A percentile compares a stretch with the other conserved stretches of the same genome.
These are phyloP conservation scores for Monosporascus sp. DNA, from an alignment of 2,329 filamentous ascomycete genomes.

Conservation along the genomic window DNA sequence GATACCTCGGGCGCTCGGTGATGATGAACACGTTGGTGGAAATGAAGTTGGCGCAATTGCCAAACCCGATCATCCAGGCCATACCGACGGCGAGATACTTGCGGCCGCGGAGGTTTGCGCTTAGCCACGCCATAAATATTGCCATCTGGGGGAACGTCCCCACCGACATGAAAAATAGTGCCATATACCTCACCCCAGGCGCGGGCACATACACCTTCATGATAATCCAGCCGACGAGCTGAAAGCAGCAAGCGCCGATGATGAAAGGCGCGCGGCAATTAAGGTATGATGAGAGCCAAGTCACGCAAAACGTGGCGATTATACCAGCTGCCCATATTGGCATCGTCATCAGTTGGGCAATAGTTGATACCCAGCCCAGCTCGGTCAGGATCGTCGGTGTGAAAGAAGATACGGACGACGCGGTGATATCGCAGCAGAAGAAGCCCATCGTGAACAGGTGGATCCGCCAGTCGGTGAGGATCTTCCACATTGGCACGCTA, in stretches of 20 bases:
- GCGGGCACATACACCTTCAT: conserved; percentile 18
- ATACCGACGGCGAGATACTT: conserved; percentile 35
- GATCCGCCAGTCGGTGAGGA: conserved; percentile 24
- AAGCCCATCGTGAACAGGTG: conserved; percentile 24
- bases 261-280: conserved; percentile 21
- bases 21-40: conserved; percentile 36
- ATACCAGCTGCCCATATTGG: conserved; percentile 24
- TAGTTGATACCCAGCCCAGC: conserved; percentile 17
- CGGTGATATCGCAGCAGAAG: conserved; percentile 26
- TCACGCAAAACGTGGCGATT: conserved; percentile 16
- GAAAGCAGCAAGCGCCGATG: conserved; percentile 15
- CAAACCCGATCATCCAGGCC: conserved; percentile 35
- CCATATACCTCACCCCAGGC: conserved; percentile 21
- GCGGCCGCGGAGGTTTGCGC: conserved; percentile 35
- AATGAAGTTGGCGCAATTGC: conserved; percentile 40
- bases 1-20: conserved; percentile 30
- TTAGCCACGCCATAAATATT: conserved; percentile 29
- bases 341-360: conserved; percentile 24
- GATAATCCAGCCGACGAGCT: conserved; percentile 24
- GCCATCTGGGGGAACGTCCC: conserved; percentile 26
- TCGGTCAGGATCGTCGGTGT: conserved; percentile 22
- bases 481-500: conserved; percentile 17
- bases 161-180: conserved; percentile 23
- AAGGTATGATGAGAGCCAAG: conserved; percentile 15
- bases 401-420: conserved; percentile 21